These are phyloP conservation scores for Drechslera avenae DNA, from an alignment of 2,329 filamentous ascomycete genomes.

Conservation along the genomic window DNA sequence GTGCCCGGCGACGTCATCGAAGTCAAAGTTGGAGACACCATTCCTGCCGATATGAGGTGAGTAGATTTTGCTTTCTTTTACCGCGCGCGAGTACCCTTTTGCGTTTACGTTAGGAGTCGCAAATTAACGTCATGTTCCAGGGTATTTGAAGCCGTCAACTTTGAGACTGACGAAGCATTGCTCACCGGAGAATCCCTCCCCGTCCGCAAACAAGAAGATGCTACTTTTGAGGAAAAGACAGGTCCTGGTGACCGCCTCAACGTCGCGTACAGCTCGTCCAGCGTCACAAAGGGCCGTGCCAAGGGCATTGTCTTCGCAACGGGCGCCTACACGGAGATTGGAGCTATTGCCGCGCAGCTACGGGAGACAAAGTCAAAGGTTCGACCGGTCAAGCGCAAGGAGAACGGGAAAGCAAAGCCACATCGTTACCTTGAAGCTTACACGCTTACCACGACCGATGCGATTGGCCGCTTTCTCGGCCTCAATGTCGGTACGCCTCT, in stretches of 20 bases:
- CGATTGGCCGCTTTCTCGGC: constrained; percentile 46
- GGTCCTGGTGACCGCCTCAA: constrained; percentile 72
- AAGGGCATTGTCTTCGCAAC: constrained; percentile 70
- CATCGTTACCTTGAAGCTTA: constrained; percentile 55
- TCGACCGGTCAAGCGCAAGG: constrained; percentile 50
- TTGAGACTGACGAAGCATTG: constrained; percentile 74
- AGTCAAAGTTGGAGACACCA: constrained; percentile 67
- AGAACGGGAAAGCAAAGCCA: constrained; percentile 35
- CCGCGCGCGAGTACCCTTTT: not conserved
- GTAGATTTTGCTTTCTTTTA: not conserved
- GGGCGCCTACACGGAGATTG: constrained; percentile 74
- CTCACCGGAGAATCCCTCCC: constrained; percentile 73
- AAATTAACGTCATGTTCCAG: constrained; percentile 15
- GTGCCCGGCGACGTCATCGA: constrained; percentile 70
- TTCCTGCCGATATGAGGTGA: constrained; percentile 65
- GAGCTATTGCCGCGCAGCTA: constrained; percentile 71
- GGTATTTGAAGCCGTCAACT: constrained; percentile 67
- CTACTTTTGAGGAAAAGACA: constrained; percentile 57
- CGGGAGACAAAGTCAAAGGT: constrained; percentile 54
- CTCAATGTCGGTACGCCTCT: constrained; percentile 47
- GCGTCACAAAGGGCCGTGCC: constrained; percentile 58
- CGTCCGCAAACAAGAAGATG: constrained; percentile 65
- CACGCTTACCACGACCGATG: constrained; percentile 53
- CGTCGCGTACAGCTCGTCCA: constrained; percentile 65
- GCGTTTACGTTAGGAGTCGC: too few relatives aligned